Evolutionary conservation across 2,329 filamentous ascomycete species (phyloP), one percentile per base, ranked within the genome.

Genomic region (Lasiodiplodia sp.): DNA sequence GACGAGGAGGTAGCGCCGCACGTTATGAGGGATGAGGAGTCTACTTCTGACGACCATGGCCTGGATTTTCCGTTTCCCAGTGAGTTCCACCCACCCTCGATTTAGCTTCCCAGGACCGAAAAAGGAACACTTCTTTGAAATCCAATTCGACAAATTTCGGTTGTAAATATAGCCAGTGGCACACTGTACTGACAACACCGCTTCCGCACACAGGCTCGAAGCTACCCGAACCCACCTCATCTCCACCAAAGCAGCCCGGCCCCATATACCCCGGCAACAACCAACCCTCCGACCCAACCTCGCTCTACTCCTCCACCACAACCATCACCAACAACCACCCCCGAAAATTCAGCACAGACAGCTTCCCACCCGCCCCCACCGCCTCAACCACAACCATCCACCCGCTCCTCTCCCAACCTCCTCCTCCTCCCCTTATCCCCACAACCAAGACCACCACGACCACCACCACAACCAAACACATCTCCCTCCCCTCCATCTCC

Each of bases 401-500:
- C 28, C 57, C 57, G n/a, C 23, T 64, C 44, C 16, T 64, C 60
- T 10, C 23, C 31, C 7, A 51, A 1, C 58, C 40, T 8, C 34
- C 4, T 14, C 63, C 25, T 16, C 51, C 4, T 14, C 63, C 25
- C 6, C 23, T 18, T 1, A 1, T 34, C 5, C 16, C 51, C 18
- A 10, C 31, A 57, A 38, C 18, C 53, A 7, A 23, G 23, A 2
- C 31, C 5, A 34, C 31, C 31, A 10, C 31, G 1, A 31, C 31
- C 31, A 7, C 5, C 31, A 34, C 31, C 10, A 34, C 31, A 34
- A 34, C 31, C 53, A 57, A 57, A 18, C 53, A 31, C 31, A 10
- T 47, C 52, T 37, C 55, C 66, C 25, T 23, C 12, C 4, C 55
- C 44, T 57, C 66, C 66, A 49, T 60, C 53, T 60, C 53, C 6